Evolutionary conservation across 306 rosid genomes (phyloP), one percentile per base, ranked within the genome.

Genomic region (Cucumis hystrix): DNA sequence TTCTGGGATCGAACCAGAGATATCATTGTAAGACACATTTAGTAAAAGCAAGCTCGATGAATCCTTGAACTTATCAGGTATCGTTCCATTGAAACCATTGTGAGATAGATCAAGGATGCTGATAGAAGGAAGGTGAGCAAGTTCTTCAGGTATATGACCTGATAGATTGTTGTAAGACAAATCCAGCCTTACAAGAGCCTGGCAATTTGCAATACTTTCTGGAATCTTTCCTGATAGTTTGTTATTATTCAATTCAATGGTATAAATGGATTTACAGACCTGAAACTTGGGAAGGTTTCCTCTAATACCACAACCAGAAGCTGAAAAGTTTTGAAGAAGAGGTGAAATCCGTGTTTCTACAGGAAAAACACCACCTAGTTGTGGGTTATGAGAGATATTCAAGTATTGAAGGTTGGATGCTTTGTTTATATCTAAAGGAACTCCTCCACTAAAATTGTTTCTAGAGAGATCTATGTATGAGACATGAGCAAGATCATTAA

Each of bases 1-100:
- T 10, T 82, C 43, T n/a, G 98, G 98, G 79, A 95, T 90, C 52
- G 92, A 89, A 40, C 98, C 98, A 0, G 98, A 88, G 55, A 95
- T 85, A 45, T 90, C 79, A 78, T 95, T 95, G 88, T 85, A 92
- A 45, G 98, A 95, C 83, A 95, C 96, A 78, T 95, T 95, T 51
- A 95, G 86, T 33, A 92, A 88, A 63, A 82, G 81, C 77, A 95
- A 85, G 79, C 88, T 90, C 75, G 90, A 81, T 66, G 90, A 90
- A 77, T 83, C 83, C 52, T 92, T 84, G 84, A 95, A 86, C 74
- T 85, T 86, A 7, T 61, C 76, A 7, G 98, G 98, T 84, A 95
- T 92, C 75, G 77, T 55, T 77, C 98, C 98, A 73, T 57, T 82
- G 80, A 95, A 81, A 51, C 79, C 64, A 20, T 95, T 95, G 74